These are phyloP conservation scores for Debaryomyces sp. DNA, from an alignment of 1,139 yeast species.

Conservation along the genomic window DNA sequence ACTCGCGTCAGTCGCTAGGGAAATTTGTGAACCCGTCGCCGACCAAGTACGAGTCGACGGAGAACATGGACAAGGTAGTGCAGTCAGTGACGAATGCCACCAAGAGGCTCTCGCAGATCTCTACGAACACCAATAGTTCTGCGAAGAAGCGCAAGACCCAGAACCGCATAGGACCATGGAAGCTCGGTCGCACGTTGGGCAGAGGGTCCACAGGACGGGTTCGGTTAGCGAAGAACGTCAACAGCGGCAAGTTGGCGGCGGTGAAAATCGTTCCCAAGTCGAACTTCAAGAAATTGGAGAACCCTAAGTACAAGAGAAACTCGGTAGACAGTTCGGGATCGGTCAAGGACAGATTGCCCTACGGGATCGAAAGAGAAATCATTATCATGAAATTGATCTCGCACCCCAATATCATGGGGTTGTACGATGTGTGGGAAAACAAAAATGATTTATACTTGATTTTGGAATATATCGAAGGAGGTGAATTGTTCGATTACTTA, in stretches of 20 bases:
- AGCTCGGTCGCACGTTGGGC: slow-evolving; percentile 90
- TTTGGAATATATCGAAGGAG: slow-evolving; percentile 95
- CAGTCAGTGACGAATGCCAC: slow-evolving; percentile 64
- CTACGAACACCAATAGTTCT: slow-evolving; percentile 53
- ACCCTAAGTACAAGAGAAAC: slow-evolving; percentile 45
- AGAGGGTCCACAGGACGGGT: slow-evolving; percentile 96
- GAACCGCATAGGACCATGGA: slow-evolving; percentile 94
- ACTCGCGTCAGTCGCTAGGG: slow-evolving; percentile 18
- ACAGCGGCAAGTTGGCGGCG: slow-evolving; percentile 90
- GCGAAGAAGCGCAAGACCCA: slow-evolving; percentile 59
- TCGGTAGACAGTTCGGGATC: slow-evolving; percentile 34
- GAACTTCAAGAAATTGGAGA: slow-evolving; percentile 56
- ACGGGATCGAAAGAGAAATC: slow-evolving; percentile 96
- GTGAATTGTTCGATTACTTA: slow-evolving; percentile 90
- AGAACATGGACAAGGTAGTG: slow-evolving; percentile 48
- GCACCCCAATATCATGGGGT: slow-evolving; percentile 93
- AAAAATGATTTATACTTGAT: slow-evolving; percentile 89
- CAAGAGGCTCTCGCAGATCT: slow-evolving; percentile 64
- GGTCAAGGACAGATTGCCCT: slow-evolving; percentile 69
- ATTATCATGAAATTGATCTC: slow-evolving; percentile 88
- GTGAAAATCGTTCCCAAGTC: slow-evolving; percentile 95
- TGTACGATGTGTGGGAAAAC: slow-evolving; percentile 98
- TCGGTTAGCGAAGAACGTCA: slow-evolving; percentile 81
- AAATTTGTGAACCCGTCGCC: slow-evolving; percentile 21
- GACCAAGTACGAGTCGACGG: slow-evolving; percentile 24